These are phyloP conservation scores for Fraxinus ornus DNA, from an alignment of 305 asterid genomes.

Conservation along the genomic window DNA sequence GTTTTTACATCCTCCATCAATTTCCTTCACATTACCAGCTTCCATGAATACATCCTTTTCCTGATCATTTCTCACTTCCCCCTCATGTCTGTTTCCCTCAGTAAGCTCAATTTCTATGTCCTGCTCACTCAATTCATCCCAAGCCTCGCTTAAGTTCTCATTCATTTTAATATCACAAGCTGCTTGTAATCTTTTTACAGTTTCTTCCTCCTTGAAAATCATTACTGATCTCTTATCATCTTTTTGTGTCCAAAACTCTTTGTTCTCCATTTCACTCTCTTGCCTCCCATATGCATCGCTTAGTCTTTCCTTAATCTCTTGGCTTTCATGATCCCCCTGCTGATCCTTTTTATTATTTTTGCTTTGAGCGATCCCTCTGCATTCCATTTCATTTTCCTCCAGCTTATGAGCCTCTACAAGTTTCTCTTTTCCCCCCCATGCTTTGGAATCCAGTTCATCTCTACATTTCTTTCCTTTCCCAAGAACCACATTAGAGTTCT, in stretches of 20 bases:
- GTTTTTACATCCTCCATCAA: conserved; percentile 30
- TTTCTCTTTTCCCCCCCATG: conserved; percentile 28
- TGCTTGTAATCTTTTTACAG: conserved; percentile 28
- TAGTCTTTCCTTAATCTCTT: conserved; percentile 33
- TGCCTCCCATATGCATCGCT: conserved; percentile 30
- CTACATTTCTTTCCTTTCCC: conserved; percentile 31
- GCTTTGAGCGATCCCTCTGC: conserved; percentile 23
- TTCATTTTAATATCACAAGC: conserved; percentile 27
- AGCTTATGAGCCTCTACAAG: conserved; percentile 30
- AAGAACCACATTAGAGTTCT: conserved; percentile 29
- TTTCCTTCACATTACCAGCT: conserved; percentile 29
- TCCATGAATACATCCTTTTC: conserved; percentile 27
- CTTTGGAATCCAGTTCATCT: conserved; percentile 24
- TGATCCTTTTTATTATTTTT: conserved; percentile 23
- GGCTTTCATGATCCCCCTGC: conserved; percentile 24
- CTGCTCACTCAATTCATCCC: conserved; percentile 34
- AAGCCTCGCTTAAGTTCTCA: conserved; percentile 27
- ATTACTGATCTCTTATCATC: conserved; percentile 6
- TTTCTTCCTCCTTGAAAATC: conserved; percentile 20
- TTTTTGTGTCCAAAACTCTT: conserved; percentile 32
- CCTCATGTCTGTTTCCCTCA: conserved; percentile 31
- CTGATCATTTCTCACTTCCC: conserved; percentile 30
- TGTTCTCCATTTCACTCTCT: conserved; percentile 25
- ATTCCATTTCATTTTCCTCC: conserved; percentile 33
- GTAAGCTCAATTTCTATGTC: conserved; percentile 35